These are phyloP conservation scores for Solanum rostratum DNA, from an alignment of 257 asterid species.

Conservation along the genomic window DNA sequence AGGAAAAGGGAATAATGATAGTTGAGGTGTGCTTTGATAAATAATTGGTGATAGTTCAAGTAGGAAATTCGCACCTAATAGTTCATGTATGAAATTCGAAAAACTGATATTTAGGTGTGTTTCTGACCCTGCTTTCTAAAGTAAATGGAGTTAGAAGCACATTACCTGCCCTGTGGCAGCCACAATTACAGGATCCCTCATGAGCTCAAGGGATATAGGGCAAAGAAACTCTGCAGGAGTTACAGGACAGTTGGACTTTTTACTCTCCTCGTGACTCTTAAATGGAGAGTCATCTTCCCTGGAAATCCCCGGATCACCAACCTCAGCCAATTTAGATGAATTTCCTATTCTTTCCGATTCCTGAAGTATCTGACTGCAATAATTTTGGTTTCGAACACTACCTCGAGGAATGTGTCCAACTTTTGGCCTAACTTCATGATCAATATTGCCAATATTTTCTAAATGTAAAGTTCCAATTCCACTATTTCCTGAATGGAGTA, in stretches of 20 bases:
- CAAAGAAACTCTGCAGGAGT: conserved; percentile 80
- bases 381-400: conserved; percentile 15
- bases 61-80: neutral
- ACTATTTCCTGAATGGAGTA: conserved; percentile 33
- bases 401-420: conserved; percentile 13
- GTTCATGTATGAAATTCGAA: neutral
- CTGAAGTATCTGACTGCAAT: conserved; percentile 15
- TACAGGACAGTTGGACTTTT: conserved; percentile 43
- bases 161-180: conserved; percentile 58
- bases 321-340: conserved; percentile 25
- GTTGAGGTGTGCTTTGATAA: neutral
- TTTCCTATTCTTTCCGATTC: conserved; percentile 17
- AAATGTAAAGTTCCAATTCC: conserved; percentile 33
- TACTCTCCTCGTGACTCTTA: conserved; percentile 43
- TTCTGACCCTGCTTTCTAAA: neutral
- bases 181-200: conserved; percentile 95
- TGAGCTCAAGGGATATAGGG: conserved; percentile 93
- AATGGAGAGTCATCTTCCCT: conserved; percentile 16
- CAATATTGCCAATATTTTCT: conserved; percentile 40
- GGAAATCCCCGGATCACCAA: conserved; percentile 17
- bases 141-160: neutral
- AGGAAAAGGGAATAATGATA: neutral
- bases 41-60: neutral
- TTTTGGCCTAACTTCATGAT: conserved; percentile 40
- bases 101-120: neutral